A percentile compares a stretch with the other conserved stretches of the same genome.
phyloP scores from a whole-genome alignment of 1,139 yeast species.

The Candida albicans region DNA sequence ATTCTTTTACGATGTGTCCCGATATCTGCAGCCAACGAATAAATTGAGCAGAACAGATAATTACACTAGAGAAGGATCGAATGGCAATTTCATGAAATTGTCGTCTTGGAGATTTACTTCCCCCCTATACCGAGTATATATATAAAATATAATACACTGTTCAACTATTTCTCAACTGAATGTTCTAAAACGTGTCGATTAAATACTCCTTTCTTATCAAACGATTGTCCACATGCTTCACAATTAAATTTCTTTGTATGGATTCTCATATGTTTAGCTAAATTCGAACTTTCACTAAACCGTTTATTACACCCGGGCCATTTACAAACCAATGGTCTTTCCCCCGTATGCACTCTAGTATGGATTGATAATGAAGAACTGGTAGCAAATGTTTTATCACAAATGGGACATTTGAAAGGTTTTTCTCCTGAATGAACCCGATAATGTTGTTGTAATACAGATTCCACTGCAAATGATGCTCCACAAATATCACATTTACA shows the following conservation, averaged over 20 bases:
- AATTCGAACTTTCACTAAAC: slow-evolving; percentile 85
- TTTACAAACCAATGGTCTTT: slow-evolving; percentile 79
- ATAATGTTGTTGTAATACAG: slow-evolving; percentile 70
- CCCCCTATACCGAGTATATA: too few species aligned
- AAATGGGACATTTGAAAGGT: slow-evolving; percentile 48
- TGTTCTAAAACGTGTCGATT: slow-evolving; percentile 40
- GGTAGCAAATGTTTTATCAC: slow-evolving; percentile 55
- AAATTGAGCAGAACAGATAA: too few species aligned
- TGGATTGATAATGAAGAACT: slow-evolving; percentile 56
- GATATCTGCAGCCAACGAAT: too few species aligned
- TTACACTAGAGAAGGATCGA: too few species aligned
- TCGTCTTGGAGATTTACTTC: too few species aligned
- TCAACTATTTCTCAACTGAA: slow-evolving; percentile 5
- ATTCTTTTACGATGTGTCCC: too few species aligned
- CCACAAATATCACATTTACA: slow-evolving; percentile 68
- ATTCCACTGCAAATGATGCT: slow-evolving; percentile 65
- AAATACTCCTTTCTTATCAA: slow-evolving; percentile 43
- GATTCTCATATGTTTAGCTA: slow-evolving; percentile 81
- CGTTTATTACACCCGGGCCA: slow-evolving; percentile 80
- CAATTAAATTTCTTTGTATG: slow-evolving; percentile 57
- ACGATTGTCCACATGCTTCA: slow-evolving; percentile 50
- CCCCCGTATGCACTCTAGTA: slow-evolving; percentile 55
- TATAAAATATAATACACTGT: too few species aligned
- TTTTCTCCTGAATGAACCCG: slow-evolving; percentile 87
- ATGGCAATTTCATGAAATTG: too few species aligned